Evolutionary conservation across 2,329 filamentous ascomycete species (phyloP), one percentile per base, ranked within the genome.

Genomic region (Akanthomyces dipterigenus): DNA sequence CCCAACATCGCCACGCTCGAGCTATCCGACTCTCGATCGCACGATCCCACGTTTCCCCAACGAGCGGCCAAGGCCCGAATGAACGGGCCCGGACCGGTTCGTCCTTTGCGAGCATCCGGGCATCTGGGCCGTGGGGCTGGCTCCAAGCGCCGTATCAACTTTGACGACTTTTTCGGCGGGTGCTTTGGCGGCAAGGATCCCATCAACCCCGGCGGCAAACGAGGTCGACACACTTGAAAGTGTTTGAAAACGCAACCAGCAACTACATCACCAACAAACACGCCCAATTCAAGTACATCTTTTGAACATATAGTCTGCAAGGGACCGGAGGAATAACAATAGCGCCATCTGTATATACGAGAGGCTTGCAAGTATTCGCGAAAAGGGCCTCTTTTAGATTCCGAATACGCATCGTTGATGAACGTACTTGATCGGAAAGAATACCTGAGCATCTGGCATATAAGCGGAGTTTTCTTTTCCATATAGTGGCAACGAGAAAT

Each of bases 151-250:
- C 84, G 88, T 67, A 81, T 90, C 66, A 88, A 89, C 67, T 82
- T 90, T 68, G 84, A 85, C 26, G 89, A 93, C 68, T 86, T 91
- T 59, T 92, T 92, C 70, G 88, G 91, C 8, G 84, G 85, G 58
- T 85, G 84, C 65, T 72, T 89, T 55, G 81, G 81, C 63, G 83
- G 83, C 48, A 88, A 88, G 69, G 88, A 90, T 63, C 71, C 78
- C 38, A 81, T 82, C 65, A 77, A 79, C 16, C 75, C 74, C 34
- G 72, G 73, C 40, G 73, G 76, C 46, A 86, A 86, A 70, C 75
- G 83, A 62, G 78, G 74, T 58, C 76, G 82, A 56, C 82, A 85
- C 65, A 64, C 71, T 61, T 76, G 66, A 55, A 50, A 36, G 24
- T 6, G 14, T n/a, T 7, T 31, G 34, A 36, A n/a, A 16, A 40